These are phyloP conservation scores for Colletotrichum gloeosporioides DNA, from an alignment of 2,329 filamentous ascomycete genomes.

Conservation along the genomic window DNA sequence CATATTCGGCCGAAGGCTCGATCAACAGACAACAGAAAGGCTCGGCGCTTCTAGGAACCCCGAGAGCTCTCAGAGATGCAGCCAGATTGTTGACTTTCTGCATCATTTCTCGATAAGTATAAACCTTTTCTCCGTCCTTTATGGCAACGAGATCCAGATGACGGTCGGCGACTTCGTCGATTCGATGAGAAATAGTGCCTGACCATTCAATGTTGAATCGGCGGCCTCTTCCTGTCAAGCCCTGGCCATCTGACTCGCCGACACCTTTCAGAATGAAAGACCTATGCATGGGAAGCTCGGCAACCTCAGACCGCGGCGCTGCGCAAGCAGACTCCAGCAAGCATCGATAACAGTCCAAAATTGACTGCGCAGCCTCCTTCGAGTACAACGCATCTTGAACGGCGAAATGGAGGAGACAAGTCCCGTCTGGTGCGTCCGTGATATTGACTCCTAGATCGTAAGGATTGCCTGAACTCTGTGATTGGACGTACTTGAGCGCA, in stretches of 20 bases:
- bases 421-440: neutral
- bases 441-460: neutral
- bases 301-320: neutral
- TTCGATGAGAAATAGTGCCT: neutral
- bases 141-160: neutral
- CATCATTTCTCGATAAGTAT: neutral
- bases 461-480: neutral
- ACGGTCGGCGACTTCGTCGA: neutral
- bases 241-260: neutral
- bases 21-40: neutral
- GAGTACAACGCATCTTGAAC: neutral
- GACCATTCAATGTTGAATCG: neutral
- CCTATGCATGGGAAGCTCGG: neutral
- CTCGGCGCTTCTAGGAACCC: slow-evolving; percentile 42
- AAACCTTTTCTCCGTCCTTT: neutral
- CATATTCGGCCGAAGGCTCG: slow-evolving; percentile 31
- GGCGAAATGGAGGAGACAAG: neutral
- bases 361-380: neutral
- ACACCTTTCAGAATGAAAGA: neutral
- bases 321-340: neutral
- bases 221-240: neutral
- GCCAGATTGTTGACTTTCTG: neutral
- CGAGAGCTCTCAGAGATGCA: slow-evolving; percentile 28
- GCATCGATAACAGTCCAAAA: neutral
- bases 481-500: neutral